These are phyloP conservation scores for Cerrena zonata DNA, from an alignment of 1,284 basidiomycete genomes.

Conservation along the genomic window DNA sequence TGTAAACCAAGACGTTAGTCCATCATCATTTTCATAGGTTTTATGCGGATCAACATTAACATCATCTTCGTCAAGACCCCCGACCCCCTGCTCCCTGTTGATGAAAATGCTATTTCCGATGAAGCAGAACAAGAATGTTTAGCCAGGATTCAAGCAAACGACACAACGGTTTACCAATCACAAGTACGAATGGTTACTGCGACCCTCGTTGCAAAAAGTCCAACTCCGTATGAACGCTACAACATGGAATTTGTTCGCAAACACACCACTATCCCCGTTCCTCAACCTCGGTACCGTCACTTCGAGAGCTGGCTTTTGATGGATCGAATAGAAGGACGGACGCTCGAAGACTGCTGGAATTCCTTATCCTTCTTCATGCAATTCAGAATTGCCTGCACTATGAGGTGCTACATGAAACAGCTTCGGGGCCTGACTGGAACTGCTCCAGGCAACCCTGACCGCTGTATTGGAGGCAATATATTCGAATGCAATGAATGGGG, in stretches of 20 bases:
- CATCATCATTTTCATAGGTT: no score
- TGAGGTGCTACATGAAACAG: constrained; percentile 1
- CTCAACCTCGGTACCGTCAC: constrained; percentile 4
- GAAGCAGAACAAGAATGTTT: no score
- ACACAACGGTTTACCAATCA: no score
- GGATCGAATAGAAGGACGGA: constrained; percentile 1
- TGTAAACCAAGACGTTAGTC: neutral
- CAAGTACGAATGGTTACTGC: neutral
- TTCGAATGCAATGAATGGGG: neutral
- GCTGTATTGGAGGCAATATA: neutral
- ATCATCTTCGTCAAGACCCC: no score
- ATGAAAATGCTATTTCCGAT: no score
- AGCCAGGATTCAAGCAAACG: no score
- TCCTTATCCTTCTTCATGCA: constrained; percentile 2
- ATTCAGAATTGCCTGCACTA: constrained; percentile 3
- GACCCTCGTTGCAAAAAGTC: neutral
- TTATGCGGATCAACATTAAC: no score
- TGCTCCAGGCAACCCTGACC: neutral
- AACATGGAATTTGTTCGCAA: constrained; percentile 1
- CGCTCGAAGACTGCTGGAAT: constrained; percentile 2
- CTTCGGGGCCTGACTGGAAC: constrained; percentile 2
- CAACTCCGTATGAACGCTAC: neutral
- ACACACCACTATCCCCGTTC: constrained; percentile 1
- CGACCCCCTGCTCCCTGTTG: no score
- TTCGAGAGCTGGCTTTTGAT: constrained; percentile 1